Evolutionary conservation across 768 basidiomycete species (phyloP), one percentile per base, ranked within the genome.

Genomic region (Hydnum rufescens): DNA sequence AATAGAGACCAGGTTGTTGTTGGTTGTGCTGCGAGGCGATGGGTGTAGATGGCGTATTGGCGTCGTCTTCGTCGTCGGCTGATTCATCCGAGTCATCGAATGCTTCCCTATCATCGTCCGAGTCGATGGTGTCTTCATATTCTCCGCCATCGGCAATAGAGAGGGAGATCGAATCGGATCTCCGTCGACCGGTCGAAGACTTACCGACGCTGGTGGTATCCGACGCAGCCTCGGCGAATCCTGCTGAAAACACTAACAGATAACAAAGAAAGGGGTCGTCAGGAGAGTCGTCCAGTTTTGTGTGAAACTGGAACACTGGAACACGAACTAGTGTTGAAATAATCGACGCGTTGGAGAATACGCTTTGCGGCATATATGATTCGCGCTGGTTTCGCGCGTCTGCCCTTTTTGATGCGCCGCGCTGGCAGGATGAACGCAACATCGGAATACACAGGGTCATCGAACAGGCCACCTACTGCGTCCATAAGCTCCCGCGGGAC

Each of bases 361-460:
- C 71, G 75, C 57, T 73, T 75, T 42, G 76, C 75, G 1, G 85
- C 86, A 61, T 75, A 82, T 57, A 90, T 82, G 16, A 60, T 60
- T 16, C 69, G 64, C 26, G 59, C 57, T 8, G 44, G 44, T 25
- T 26, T 47, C 26, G 16, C 44, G 1, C 1, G 8, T 22, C 22
- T 39, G 39, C 65, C 68, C 23, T 64, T 63, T 16, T 66, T 65
- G 26, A 68, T 63, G 31, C 69, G 60, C 30, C 66, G 66, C 42
- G 67, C 65, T 0, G 82, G 81, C 29, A 89, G 66, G 19, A 87
- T 67, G 57, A 90, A 89, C 61, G 81, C 78, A 18, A 89, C 75
- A 59, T 90, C 86, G 4, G 86, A 86, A 58, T 88, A 89, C 8
- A 73, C 61, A n/a, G 81, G 81, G 59, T 89, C 82, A 58, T 89